A percentile compares a stretch with the other conserved stretches of the same genome.
Evolutionary conservation across 176 grass and related monocot genomes (phyloP).

Genomic region (Hyparrhenia diplandra): DNA sequence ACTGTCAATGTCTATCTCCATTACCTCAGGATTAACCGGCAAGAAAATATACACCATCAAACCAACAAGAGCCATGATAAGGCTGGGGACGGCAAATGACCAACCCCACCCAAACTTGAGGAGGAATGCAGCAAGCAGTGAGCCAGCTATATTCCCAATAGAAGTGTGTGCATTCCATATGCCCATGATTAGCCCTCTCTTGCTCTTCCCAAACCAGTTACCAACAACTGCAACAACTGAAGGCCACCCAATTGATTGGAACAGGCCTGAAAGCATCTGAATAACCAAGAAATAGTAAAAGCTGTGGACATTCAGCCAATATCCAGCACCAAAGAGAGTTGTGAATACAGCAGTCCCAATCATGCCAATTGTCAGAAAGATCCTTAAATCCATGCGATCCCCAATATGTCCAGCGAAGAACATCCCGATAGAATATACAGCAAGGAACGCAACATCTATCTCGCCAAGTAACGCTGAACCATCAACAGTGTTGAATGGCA

Average conservation of each 20-base stretch:
- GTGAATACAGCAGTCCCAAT: slow-evolving; percentile 71
- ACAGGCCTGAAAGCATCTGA: slow-evolving; percentile 79
- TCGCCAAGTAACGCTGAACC: slow-evolving; percentile 59
- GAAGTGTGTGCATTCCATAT: slow-evolving; percentile 92
- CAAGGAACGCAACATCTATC: slow-evolving; percentile 76
- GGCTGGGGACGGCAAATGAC: slow-evolving; percentile 79
- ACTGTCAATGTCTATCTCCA: slow-evolving; percentile 47
- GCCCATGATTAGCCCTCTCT: slow-evolving; percentile 86
- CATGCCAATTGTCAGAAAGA: slow-evolving; percentile 81
- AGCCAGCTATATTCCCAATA: slow-evolving; percentile 76
- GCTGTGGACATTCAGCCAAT: slow-evolving; percentile 78
- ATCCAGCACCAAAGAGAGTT: slow-evolving; percentile 67
- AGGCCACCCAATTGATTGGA: slow-evolving; percentile 83
- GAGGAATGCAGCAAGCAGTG: slow-evolving; percentile 71
- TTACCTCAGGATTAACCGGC: slow-evolving; percentile 53
- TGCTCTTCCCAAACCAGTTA: slow-evolving; percentile 89
- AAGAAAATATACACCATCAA: slow-evolving; percentile 65
- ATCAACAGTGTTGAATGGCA: slow-evolving; percentile 54
- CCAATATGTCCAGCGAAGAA: slow-evolving; percentile 82
- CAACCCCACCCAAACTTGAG: slow-evolving; percentile 80
- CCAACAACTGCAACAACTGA: slow-evolving; percentile 80
- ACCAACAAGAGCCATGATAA: slow-evolving; percentile 54
- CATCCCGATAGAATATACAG: slow-evolving; percentile 74
- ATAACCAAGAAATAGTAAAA: slow-evolving; percentile 68
- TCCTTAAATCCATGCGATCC: slow-evolving; percentile 70